Conservation (phyloP, 192 early-diverging fungal genomes). For the Irineochytrium annulatum region DNA sequence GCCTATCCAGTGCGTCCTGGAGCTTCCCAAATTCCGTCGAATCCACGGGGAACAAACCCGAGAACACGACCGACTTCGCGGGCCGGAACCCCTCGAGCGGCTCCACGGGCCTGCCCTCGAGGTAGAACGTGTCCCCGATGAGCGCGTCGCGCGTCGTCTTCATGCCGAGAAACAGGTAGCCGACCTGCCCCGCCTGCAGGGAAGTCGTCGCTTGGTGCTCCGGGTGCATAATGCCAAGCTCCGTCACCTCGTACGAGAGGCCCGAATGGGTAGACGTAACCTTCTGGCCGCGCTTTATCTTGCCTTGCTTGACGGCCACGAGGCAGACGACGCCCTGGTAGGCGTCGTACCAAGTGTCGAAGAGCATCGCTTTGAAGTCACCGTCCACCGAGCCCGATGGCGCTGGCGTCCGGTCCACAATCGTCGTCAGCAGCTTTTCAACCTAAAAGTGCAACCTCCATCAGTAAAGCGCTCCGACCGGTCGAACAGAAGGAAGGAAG, state of each 20-base stretch:
- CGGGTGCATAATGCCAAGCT: slow-evolving; percentile 94
- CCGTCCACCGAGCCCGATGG: neutral
- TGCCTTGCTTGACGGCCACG: slow-evolving; percentile 83
- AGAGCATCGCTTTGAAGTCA: slow-evolving; percentile 79
- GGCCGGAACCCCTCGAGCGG: slow-evolving; percentile 86
- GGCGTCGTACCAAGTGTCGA: slow-evolving; percentile 97
- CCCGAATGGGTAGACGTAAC: slow-evolving; percentile 77
- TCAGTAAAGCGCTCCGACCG: too few relatives aligned
- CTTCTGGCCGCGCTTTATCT: slow-evolving; percentile 58
- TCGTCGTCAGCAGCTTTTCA: neutral
- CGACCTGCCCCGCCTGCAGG: slow-evolving; percentile 63
- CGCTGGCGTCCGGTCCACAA: slow-evolving; percentile 14
- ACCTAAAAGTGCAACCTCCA: too few relatives aligned
- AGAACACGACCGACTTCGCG: slow-evolving; percentile 95
- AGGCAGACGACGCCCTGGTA: slow-evolving; percentile 96
- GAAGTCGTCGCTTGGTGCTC: slow-evolving; percentile 57
- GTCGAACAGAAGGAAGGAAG: too few relatives aligned
- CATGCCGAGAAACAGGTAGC: slow-evolving; percentile 89
- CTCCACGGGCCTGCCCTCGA: slow-evolving; percentile 18
- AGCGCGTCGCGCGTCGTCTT: slow-evolving; percentile 87
- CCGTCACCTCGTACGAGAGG: slow-evolving; percentile 78
- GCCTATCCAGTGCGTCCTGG: slow-evolving; percentile 84
- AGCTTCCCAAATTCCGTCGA: slow-evolving; percentile 82
- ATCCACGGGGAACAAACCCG: slow-evolving; percentile 90
- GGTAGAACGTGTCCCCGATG: slow-evolving; percentile 94